Conservation (phyloP, 1,139 yeast genomes). For the Candida glucosophila region DNA sequence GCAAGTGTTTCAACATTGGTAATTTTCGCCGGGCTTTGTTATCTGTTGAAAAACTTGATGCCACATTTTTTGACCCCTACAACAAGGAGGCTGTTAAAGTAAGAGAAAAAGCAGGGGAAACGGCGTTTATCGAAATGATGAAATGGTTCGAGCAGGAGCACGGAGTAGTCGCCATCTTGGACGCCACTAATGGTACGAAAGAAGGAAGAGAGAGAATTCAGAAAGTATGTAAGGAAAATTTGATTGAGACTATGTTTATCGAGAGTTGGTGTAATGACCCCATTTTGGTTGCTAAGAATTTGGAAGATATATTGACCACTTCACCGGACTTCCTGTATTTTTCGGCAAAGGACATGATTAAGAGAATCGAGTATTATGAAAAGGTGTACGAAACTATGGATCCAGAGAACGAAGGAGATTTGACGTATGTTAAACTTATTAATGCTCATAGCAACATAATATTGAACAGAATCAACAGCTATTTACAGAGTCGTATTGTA, state of each 20-base stretch:
- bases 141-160: slow-evolving; percentile 74
- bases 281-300: slow-evolving; percentile 68
- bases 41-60: slow-evolving; percentile 26
- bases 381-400: slow-evolving; percentile 68
- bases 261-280: slow-evolving; percentile 89
- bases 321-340: slow-evolving; percentile 81
- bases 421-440: slow-evolving; percentile 79
- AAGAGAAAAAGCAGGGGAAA: slow-evolving; percentile 61
- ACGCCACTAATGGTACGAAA: slow-evolving; percentile 72
- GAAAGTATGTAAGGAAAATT: slow-evolving; percentile 52
- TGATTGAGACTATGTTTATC: slow-evolving; percentile 81
- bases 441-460: slow-evolving; percentile 84
- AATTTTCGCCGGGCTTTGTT: slow-evolving; percentile 59
- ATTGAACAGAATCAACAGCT: slow-evolving; percentile 78
- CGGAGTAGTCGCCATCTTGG: slow-evolving; percentile 87
- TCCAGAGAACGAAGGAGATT: slow-evolving; percentile 44
- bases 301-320: slow-evolving; percentile 75
- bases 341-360: slow-evolving; percentile 65
- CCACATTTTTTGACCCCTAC: slow-evolving; percentile 68
- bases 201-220: slow-evolving; percentile 62
- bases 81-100: slow-evolving; percentile 56
- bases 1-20: slow-evolving; percentile 88
- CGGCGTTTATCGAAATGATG: slow-evolving; percentile 79
- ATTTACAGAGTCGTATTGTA: slow-evolving; percentile 85
- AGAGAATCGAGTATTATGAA: slow-evolving; percentile 68